A percentile compares a stretch with the other conserved stretches of the same genome.
These are phyloP conservation scores for Pterocarpus santalinus DNA, from an alignment of 306 rosid genomes.

Conservation along the genomic window DNA sequence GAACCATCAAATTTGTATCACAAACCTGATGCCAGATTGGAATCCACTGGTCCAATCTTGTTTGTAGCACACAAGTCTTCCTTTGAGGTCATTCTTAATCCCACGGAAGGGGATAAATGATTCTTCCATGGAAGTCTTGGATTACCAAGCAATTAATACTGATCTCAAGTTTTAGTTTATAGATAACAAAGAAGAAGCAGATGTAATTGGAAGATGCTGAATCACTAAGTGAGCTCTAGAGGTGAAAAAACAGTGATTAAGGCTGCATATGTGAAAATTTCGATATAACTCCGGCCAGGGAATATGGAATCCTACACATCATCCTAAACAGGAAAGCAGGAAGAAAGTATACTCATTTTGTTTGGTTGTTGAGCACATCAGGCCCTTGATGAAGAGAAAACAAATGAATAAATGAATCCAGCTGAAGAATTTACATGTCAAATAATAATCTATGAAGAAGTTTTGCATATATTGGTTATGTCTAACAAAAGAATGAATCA, in stretches of 20 bases:
- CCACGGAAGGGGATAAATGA: slow-evolving; percentile 96
- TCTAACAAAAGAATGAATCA: slow-evolving; percentile 53
- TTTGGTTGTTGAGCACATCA: slow-evolving; percentile 45
- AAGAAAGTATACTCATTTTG: slow-evolving; percentile 47
- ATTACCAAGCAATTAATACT: slow-evolving; percentile 44
- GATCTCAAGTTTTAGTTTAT: slow-evolving; percentile 45
- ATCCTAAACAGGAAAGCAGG: slow-evolving; percentile 49
- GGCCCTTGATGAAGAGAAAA: slow-evolving; percentile 52
- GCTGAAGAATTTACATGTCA: slow-evolving; percentile 68
- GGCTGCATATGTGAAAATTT: slow-evolving; percentile 45
- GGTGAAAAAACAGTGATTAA: slow-evolving; percentile 60
- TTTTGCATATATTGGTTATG: slow-evolving; percentile 42
- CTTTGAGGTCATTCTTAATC: slow-evolving; percentile 87
- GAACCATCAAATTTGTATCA: slow-evolving; percentile 39
- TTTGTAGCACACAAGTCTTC: slow-evolving; percentile 84
- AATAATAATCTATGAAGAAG: slow-evolving; percentile 49
- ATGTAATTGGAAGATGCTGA: slow-evolving; percentile 47
- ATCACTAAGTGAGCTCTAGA: slow-evolving; percentile 59
- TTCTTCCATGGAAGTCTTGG: slow-evolving; percentile 79
- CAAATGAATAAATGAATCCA: slow-evolving; percentile 54
- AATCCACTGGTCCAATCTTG: slow-evolving; percentile 95
- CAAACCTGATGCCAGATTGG: slow-evolving; percentile 82
- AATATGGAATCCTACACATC: slow-evolving; percentile 52
- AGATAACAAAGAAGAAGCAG: slow-evolving; percentile 27
- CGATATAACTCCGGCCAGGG: slow-evolving; percentile 56